Conservation (phyloP, 2,329 filamentous ascomycete species). For the Monosporascus ibericus region DNA sequence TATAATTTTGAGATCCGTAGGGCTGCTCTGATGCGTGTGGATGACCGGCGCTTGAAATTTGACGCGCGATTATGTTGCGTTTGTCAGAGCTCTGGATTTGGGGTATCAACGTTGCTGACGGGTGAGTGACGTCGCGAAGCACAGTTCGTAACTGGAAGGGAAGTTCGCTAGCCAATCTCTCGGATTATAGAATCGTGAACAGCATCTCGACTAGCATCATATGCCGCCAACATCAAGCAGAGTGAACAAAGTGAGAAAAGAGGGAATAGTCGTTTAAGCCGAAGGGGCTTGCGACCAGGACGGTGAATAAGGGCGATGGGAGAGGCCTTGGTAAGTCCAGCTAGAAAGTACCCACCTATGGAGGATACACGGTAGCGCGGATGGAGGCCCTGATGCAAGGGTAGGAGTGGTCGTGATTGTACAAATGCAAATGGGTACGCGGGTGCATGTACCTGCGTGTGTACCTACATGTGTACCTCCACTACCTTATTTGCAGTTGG, state of each 20-base stretch:
- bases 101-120: background rate
- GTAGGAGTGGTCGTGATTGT: background rate
- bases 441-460: background rate
- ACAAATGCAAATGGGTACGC: background rate
- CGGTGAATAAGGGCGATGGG: background rate
- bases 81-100: conserved; percentile 24
- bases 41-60: conserved; percentile 34
- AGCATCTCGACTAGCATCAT: background rate
- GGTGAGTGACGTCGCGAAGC: background rate
- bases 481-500: background rate
- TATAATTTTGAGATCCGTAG: too few relatives aligned
- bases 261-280: background rate
- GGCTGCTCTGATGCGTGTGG: conserved; percentile 2
- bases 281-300: background rate
- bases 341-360: too few relatives aligned
- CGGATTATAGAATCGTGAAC: background rate
- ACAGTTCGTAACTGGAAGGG: background rate
- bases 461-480: background rate
- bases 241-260: background rate
- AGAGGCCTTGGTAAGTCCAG: background rate
- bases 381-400: background rate
- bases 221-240: background rate
- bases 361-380: background rate
- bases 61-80: conserved; percentile 41
- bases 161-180: background rate